Percentiles rank a stretch among this genome's conserved stretches.
Conservation (phyloP, 2,329 filamentous ascomycete species). For the Alternaria atra region DNA sequence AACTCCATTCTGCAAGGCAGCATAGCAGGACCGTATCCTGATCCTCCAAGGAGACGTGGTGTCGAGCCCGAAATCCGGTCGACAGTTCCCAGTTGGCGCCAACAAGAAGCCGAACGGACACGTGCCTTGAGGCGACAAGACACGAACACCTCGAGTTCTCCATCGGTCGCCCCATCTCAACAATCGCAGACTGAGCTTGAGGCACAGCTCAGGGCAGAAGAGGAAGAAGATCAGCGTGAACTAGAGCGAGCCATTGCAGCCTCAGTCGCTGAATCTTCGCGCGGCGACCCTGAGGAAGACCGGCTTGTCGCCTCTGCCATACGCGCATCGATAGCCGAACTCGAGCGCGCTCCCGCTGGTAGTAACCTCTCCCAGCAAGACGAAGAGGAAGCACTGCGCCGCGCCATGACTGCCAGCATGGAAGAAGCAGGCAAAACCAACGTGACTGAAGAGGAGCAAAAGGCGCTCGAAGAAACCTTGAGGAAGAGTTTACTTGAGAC, state of each 20-base stretch:
- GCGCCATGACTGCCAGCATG: slow-evolving; percentile 62
- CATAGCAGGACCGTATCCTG: slow-evolving; percentile 23
- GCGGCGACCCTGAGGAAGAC: slow-evolving; percentile 75
- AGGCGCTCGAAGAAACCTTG: slow-evolving; percentile 57
- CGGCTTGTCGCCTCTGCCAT: slow-evolving; percentile 76
- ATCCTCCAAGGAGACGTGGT: slow-evolving; percentile 16
- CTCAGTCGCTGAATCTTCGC: slow-evolving; percentile 72
- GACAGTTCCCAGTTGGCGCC: slow-evolving; percentile 25
- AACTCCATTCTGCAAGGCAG: slow-evolving; percentile 25
- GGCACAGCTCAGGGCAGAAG: slow-evolving; percentile 34
- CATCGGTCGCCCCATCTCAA: slow-evolving; percentile 18
- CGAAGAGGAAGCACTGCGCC: slow-evolving; percentile 58
- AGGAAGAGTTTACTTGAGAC: slow-evolving; percentile 57
- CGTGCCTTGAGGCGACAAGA: slow-evolving; percentile 30
- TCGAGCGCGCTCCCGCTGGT: slow-evolving; percentile 52
- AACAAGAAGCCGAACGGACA: slow-evolving; percentile 22
- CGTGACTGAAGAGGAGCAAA: slow-evolving; percentile 47
- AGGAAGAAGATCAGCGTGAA: slow-evolving; percentile 63
- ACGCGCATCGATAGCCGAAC: slow-evolving; percentile 72
- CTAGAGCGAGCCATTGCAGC: slow-evolving; percentile 75
- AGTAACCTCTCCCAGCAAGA: slow-evolving; percentile 45
- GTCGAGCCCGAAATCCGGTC: slow-evolving; percentile 24
- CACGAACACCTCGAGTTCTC: slow-evolving; percentile 36
- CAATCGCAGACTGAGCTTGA: slow-evolving; percentile 25
- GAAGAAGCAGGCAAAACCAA: slow-evolving; percentile 52